phyloP scores from a whole-genome alignment of 2,329 filamentous ascomycete species.

The Monosporascus sp. region DNA sequence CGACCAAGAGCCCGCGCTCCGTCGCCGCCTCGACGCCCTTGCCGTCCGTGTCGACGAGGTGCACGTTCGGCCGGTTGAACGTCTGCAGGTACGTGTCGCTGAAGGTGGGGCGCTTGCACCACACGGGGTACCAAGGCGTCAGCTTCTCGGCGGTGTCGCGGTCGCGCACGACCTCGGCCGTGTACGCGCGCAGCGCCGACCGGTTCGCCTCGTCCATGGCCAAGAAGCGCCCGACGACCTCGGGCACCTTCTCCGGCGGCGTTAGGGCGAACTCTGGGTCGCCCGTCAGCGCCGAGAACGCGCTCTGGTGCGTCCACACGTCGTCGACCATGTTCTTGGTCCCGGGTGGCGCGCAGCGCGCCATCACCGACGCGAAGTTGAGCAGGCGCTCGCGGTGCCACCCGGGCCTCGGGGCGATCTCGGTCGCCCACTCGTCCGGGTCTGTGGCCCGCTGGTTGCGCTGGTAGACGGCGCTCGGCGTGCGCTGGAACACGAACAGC shows the following conservation, averaged over 20 bases:
- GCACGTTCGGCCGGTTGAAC: conserved; percentile 55
- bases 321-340: conserved; percentile 41
- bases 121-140: conserved; percentile 43
- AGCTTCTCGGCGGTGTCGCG: conserved; percentile 43
- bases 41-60: conserved; percentile 54
- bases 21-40: conserved; percentile 44
- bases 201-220: conserved; percentile 35
- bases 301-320: conserved; percentile 37
- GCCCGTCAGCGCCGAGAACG: conserved; percentile 33
- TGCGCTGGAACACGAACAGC: conserved; percentile 52
- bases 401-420: conserved; percentile 31
- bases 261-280: conserved; percentile 25
- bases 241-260: conserved; percentile 28
- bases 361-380: conserved; percentile 37
- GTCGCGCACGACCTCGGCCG: conserved; percentile 48
- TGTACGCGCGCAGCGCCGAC: conserved; percentile 39
- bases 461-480: conserved; percentile 29
- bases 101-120: conserved; percentile 60
- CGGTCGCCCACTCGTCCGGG: conserved; percentile 30
- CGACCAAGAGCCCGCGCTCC: conserved; percentile 38
- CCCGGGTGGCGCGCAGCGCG: conserved; percentile 25
- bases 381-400: conserved; percentile 43
- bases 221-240: conserved; percentile 31
- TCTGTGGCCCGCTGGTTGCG: conserved; percentile 26
- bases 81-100: conserved; percentile 52